These are phyloP conservation scores for Erysimum cheiri DNA, from an alignment of 441 rosid species.

Conservation along the genomic window DNA sequence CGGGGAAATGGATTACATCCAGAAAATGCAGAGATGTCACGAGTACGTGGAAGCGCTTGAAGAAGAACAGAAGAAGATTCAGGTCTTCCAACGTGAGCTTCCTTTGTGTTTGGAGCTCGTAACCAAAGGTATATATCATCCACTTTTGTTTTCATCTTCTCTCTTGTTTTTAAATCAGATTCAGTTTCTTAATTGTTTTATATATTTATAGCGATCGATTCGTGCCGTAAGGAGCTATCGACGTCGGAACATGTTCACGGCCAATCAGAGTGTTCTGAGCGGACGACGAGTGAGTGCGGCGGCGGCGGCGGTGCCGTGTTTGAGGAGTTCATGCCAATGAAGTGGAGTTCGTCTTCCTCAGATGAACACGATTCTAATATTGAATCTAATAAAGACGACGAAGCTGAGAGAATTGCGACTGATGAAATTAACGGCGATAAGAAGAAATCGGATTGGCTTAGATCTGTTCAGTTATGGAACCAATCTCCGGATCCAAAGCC, in stretches of 20 bases:
- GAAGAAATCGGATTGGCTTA: slow-evolving; percentile 91
- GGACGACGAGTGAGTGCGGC: slow-evolving; percentile 59
- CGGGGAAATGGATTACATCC: slow-evolving; percentile 20
- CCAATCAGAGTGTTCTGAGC: slow-evolving; percentile 77
- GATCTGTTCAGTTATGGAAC: slow-evolving; percentile 94
- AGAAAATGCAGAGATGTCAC: slow-evolving; percentile 55
- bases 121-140: slow-evolving; percentile 57
- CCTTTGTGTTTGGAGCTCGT: slow-evolving; percentile 89
- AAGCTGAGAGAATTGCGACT: neutral
- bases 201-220: slow-evolving; percentile 62
- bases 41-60: slow-evolving; percentile 67
- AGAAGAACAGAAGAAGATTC: slow-evolving; percentile 78
- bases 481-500: slow-evolving; percentile 60
- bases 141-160: neutral
- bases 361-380: slow-evolving; percentile 19
- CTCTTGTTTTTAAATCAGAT: neutral
- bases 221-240: slow-evolving; percentile 69
- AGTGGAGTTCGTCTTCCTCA: slow-evolving; percentile 42
- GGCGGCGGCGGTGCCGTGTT: slow-evolving; percentile 44
- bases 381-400: neutral
- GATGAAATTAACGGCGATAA: slow-evolving; percentile 25
- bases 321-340: slow-evolving; percentile 80
- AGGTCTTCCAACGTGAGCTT: slow-evolving; percentile 80
- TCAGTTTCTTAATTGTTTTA: neutral
- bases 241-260: slow-evolving; percentile 53